phyloP scores from a whole-genome alignment of 768 basidiomycete genomes.

The Cystofilobasidium bisporidii region DNA sequence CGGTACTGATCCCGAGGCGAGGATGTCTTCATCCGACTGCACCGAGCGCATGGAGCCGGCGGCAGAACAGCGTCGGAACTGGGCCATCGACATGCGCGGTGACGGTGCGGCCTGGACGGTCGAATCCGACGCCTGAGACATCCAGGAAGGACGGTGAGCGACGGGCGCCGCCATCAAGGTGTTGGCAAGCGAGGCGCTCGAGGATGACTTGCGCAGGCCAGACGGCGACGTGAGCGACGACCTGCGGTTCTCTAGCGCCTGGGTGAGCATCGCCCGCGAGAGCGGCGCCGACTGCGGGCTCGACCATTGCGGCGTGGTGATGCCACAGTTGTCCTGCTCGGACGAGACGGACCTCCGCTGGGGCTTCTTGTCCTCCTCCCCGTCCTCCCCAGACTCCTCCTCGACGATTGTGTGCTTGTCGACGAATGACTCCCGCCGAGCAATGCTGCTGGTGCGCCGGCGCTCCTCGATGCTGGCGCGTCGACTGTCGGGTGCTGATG shows the following conservation, averaged over 20 bases:
- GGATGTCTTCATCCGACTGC: background rate
- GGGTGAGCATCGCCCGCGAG: background rate
- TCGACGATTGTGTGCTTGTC: constrained; percentile 12
- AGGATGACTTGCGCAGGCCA: background rate
- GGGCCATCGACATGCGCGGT: background rate
- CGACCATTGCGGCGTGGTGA: too few species aligned
- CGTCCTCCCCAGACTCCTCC: constrained; percentile 17
- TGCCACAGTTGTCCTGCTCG: too few species aligned
- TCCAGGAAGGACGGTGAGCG: background rate
- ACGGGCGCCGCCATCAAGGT: background rate
- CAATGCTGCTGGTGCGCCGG: background rate
- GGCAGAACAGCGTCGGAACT: constrained; percentile 17
- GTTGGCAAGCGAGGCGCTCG: background rate
- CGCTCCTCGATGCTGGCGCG: background rate
- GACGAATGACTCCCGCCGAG: background rate
- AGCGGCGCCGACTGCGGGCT: too few species aligned
- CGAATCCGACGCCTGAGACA: background rate
- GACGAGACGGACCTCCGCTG: background rate
- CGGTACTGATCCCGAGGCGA: background rate
- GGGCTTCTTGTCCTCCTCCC: background rate
- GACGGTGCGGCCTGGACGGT: background rate
- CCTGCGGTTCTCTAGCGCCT: background rate
- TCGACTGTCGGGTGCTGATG: background rate
- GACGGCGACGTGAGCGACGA: background rate
- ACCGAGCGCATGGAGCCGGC: background rate